Percentiles rank a stretch among this genome's conserved stretches.
phyloP scores from a whole-genome alignment of 1,284 basidiomycete genomes.

The Heimioporus punctisporus region DNA sequence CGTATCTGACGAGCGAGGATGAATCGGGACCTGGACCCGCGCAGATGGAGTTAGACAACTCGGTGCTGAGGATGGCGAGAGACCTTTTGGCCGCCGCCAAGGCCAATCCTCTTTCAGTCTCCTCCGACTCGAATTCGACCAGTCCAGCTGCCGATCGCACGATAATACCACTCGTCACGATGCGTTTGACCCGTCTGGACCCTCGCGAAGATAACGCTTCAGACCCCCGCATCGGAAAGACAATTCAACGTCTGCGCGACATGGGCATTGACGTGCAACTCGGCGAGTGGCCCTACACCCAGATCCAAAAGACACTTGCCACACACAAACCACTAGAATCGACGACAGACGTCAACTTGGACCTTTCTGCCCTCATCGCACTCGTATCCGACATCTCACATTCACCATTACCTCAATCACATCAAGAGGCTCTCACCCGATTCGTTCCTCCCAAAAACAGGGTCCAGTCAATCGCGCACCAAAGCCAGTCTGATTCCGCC shows the following conservation, averaged over 20 bases:
- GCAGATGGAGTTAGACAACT: slow-evolving; percentile 69
- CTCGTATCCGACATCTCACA: slow-evolving; percentile 85
- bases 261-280: slow-evolving; percentile 72
- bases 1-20: slow-evolving; percentile 68
- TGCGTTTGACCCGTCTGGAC: slow-evolving; percentile 73
- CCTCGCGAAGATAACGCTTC: slow-evolving; percentile 35
- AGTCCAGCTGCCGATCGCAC: background rate
- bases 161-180: slow-evolving; percentile 45
- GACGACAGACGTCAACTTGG: slow-evolving; percentile 69
- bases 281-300: slow-evolving; percentile 51
- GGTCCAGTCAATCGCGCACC: slow-evolving; percentile 7
- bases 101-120: slow-evolving; percentile 39
- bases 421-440: slow-evolving; percentile 59
- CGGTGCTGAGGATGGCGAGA: slow-evolving; percentile 63
- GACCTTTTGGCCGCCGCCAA: slow-evolving; percentile 62
- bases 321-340: slow-evolving; percentile 38
- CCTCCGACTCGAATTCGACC: slow-evolving; percentile 5
- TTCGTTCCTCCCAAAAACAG: slow-evolving; percentile 58
- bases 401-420: slow-evolving; percentile 57
- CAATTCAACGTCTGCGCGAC: slow-evolving; percentile 52
- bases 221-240: slow-evolving; percentile 65
- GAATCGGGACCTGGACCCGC: slow-evolving; percentile 41
- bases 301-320: slow-evolving; percentile 20
- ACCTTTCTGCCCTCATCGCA: slow-evolving; percentile 82
- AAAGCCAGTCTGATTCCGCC: slow-evolving; percentile 1